phyloP scores from a whole-genome alignment of 2,329 filamentous ascomycete genomes.

The Spiromastix sp. region DNA sequence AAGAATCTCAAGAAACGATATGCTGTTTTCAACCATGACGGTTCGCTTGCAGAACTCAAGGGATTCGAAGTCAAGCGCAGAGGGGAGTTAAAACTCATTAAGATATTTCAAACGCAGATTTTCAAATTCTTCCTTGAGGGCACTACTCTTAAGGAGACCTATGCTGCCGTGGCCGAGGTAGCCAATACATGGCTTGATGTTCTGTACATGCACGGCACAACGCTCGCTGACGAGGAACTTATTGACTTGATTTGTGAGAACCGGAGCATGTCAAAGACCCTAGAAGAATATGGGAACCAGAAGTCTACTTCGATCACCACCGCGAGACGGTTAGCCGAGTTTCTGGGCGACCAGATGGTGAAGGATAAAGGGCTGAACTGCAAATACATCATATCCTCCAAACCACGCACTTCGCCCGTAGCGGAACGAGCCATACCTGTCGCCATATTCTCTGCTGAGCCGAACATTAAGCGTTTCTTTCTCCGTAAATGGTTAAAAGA shows the following conservation, averaged over 20 bases:
- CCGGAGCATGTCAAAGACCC: constrained; percentile 91
- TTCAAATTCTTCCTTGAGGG: constrained; percentile 99
- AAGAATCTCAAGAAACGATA: constrained; percentile 99
- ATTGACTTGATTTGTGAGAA: constrained; percentile 99
- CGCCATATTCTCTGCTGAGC: constrained; percentile 92
- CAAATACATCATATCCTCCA: constrained; percentile 95
- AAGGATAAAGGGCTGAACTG: constrained; percentile 99
- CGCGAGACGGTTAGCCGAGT: constrained; percentile 86
- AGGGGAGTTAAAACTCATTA: constrained; percentile 97
- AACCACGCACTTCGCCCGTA: constrained; percentile 78
- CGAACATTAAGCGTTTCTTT: constrained; percentile 76
- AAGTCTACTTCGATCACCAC: constrained; percentile 99
- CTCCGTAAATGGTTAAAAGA: constrained; percentile 93
- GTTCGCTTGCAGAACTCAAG: constrained; percentile 87
- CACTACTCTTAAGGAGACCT: constrained; percentile 75
- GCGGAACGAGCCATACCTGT: constrained; percentile 92
- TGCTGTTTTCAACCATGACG: constrained; percentile 97
- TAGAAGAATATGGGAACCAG: constrained; percentile 90
- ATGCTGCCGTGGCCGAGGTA: constrained; percentile 82
- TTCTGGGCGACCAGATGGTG: constrained; percentile 95
- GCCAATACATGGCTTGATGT: constrained; percentile 97
- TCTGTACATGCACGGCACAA: constrained; percentile 74
- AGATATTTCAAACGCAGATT: constrained; percentile 98
- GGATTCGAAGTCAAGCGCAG: constrained; percentile 95
- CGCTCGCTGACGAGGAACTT: constrained; percentile 87